Conservation (phyloP, 2,329 filamentous ascomycete species). For the Berkeleyomyces basicola region DNA sequence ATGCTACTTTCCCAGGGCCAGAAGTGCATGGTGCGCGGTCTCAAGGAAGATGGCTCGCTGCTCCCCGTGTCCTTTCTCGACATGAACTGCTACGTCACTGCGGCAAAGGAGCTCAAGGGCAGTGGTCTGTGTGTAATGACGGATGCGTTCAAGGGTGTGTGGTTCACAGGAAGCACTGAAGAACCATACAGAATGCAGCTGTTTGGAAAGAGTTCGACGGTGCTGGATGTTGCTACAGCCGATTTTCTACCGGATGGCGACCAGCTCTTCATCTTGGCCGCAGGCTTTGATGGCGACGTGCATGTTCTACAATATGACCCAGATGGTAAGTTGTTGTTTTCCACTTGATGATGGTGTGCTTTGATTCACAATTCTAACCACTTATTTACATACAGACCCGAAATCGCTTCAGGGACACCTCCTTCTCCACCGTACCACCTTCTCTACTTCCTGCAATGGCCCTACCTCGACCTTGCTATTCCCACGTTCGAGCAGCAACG, state of each 20-base stretch:
- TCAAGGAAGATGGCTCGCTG: slow-evolving; percentile 87
- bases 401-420: slow-evolving; percentile 82
- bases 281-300: slow-evolving; percentile 71
- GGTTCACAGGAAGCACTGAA: slow-evolving; percentile 93
- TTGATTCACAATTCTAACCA: neutral
- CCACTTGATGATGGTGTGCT: neutral
- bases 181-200: slow-evolving; percentile 92
- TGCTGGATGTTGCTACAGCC: slow-evolving; percentile 60
- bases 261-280: slow-evolving; percentile 65
- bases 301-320: slow-evolving; percentile 90
- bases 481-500: slow-evolving; percentile 33
- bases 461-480: slow-evolving; percentile 61
- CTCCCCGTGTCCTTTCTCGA: slow-evolving; percentile 95
- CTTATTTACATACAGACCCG: slow-evolving; percentile 43
- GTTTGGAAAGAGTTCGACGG: slow-evolving; percentile 71
- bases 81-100: slow-evolving; percentile 83
- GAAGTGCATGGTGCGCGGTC: slow-evolving; percentile 89
- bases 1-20: slow-evolving; percentile 85
- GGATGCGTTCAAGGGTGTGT: slow-evolving; percentile 83
- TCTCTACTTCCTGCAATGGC: slow-evolving; percentile 66
- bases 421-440: slow-evolving; percentile 72
- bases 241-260: slow-evolving; percentile 81
- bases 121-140: slow-evolving; percentile 78
- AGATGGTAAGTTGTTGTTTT: slow-evolving; percentile 47
- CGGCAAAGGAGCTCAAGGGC: slow-evolving; percentile 65